Conservation (phyloP, 2,329 filamentous ascomycete genomes). For the Malbranchea cinnamomea region DNA sequence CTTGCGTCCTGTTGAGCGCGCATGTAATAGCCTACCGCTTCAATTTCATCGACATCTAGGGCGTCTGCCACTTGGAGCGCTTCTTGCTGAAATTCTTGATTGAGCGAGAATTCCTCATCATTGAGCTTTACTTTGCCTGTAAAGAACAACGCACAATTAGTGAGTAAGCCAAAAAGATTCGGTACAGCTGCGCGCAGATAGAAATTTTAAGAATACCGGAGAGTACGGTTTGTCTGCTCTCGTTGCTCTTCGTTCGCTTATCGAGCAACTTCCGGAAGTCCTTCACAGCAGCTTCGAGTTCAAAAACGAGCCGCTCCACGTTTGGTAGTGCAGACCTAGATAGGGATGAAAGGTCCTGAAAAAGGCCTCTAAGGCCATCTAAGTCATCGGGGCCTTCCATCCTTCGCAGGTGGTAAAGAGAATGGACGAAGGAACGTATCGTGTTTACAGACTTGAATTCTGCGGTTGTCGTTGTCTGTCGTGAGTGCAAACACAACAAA, state of each 20-base stretch:
- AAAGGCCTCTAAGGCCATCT: constrained; percentile 66
- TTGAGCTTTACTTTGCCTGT: constrained; percentile 61
- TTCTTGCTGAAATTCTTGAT: constrained; percentile 74
- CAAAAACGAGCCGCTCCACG: constrained; percentile 50
- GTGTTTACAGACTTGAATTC: too few relatives aligned
- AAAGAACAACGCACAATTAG: not conserved
- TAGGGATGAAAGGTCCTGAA: constrained; percentile 68
- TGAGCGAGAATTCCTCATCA: constrained; percentile 63
- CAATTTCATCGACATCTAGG: constrained; percentile 76
- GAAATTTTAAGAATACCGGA: constrained; percentile 35
- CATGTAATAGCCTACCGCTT: constrained; percentile 63
- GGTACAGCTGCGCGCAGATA: not conserved
- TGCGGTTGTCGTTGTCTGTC: too few relatives aligned
- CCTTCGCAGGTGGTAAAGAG: constrained; percentile 7
- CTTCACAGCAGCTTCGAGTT: constrained; percentile 50
- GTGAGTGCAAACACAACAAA: too few relatives aligned
- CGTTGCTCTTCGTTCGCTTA: constrained; percentile 58
- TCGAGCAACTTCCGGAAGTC: constrained; percentile 60
- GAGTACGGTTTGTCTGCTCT: constrained; percentile 56
- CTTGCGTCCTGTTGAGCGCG: constrained; percentile 55
- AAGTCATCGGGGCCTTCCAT: constrained; percentile 65
- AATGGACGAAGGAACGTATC: too few relatives aligned
- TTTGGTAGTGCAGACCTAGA: constrained; percentile 55
- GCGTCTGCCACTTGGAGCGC: constrained; percentile 72
- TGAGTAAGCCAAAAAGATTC: constrained; percentile 1